Conservation (phyloP, 352 stramenopile species). For the Globisporangium abappressorium region DNA sequence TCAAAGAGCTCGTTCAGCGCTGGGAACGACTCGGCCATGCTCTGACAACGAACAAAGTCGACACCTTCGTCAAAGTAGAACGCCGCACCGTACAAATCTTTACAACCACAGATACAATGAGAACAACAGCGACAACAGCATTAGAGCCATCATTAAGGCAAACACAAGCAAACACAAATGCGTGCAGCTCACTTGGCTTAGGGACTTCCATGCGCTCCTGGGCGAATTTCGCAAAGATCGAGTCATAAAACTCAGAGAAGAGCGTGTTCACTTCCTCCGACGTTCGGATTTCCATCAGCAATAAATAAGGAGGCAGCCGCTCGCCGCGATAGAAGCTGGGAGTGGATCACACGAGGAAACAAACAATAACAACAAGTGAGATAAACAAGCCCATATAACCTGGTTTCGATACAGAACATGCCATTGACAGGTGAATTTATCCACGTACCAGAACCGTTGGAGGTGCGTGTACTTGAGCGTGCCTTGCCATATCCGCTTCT, state of each 20-base stretch:
- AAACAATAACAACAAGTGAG: background rate
- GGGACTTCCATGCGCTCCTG: slow-evolving; percentile 23
- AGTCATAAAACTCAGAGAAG: slow-evolving; percentile 59
- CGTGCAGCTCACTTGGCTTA: slow-evolving; percentile 31
- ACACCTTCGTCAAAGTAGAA: slow-evolving; percentile 68
- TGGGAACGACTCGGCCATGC: slow-evolving; percentile 41
- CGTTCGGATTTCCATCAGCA: slow-evolving; percentile 47
- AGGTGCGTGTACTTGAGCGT: slow-evolving; percentile 39
- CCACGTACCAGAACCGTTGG: slow-evolving; percentile 37
- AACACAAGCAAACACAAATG: too few species aligned
- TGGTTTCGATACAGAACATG: too few species aligned
- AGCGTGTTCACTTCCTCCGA: slow-evolving; percentile 21
- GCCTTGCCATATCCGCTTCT: slow-evolving; percentile 28
- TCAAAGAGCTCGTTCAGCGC: slow-evolving; percentile 32
- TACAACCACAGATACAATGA: background rate
- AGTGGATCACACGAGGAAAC: background rate
- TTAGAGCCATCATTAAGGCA: too few species aligned
- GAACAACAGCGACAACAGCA: too few species aligned
- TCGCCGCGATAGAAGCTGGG: slow-evolving; percentile 8
- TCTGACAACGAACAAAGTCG: slow-evolving; percentile 61
- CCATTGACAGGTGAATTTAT: background rate
- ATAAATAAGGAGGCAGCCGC: slow-evolving; percentile 40
- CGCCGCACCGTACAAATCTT: slow-evolving; percentile 59
- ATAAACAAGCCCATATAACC: background rate
- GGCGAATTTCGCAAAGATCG: slow-evolving; percentile 43